phyloP scores from a whole-genome alignment of 805 yeast species.

The Lachancea lanzarotensis region DNA sequence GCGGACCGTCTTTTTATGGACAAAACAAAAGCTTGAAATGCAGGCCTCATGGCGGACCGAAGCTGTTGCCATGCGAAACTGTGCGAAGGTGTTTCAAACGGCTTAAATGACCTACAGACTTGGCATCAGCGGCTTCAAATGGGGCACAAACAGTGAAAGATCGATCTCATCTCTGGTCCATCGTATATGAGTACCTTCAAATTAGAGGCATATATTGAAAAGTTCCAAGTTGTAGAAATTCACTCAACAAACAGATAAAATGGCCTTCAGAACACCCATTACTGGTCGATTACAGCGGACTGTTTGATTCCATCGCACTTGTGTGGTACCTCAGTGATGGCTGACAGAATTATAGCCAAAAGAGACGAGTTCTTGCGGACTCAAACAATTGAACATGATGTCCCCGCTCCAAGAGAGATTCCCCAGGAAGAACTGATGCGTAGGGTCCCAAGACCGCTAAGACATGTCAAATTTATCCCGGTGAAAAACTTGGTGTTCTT shows the following conservation, averaged over 20 bases:
- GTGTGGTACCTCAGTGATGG: slow-evolving; percentile 6
- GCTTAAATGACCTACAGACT: too few relatives aligned
- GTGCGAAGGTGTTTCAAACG: too few relatives aligned
- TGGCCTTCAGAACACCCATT: background rate
- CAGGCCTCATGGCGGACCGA: too few relatives aligned
- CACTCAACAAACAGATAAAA: background rate
- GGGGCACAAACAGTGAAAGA: too few relatives aligned
- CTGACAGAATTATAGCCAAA: slow-evolving; percentile 14
- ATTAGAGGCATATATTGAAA: background rate
- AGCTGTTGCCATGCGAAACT: too few relatives aligned
- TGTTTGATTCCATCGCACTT: background rate
- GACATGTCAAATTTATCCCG: slow-evolving; percentile 47
- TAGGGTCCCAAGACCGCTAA: slow-evolving; percentile 41
- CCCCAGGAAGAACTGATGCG: slow-evolving; percentile 22
- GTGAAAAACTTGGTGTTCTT: slow-evolving; percentile 41
- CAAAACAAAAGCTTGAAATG: too few relatives aligned
- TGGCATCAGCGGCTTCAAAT: too few relatives aligned
- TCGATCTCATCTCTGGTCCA: background rate
- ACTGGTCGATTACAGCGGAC: background rate
- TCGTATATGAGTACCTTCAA: background rate
- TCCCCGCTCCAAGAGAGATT: slow-evolving; percentile 26
- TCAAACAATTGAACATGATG: slow-evolving; percentile 13
- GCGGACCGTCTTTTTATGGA: too few relatives aligned
- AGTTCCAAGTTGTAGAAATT: background rate
- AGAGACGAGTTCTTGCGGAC: slow-evolving; percentile 20